Conservation (phyloP, 805 yeast species). For the Vanderwaltozyma verrucispora region DNA sequence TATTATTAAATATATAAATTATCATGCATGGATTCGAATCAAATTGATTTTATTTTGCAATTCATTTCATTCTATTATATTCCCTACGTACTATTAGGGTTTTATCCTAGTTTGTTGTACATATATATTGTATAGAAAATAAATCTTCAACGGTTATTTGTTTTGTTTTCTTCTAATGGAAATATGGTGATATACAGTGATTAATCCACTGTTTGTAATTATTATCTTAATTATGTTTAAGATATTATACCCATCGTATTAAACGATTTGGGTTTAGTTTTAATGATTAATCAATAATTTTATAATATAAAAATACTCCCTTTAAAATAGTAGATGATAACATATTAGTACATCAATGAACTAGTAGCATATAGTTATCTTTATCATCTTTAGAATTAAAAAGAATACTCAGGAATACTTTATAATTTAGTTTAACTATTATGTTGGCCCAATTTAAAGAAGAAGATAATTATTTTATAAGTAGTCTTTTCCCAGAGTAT, state of each 20-base stretch:
- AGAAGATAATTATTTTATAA: slow-evolving; percentile 20
- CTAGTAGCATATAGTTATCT: no score
- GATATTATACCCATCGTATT: no score
- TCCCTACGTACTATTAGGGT: neutral
- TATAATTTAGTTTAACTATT: neutral
- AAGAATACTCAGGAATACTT: no score
- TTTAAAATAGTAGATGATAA: no score
- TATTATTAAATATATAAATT: neutral
- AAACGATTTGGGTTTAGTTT: no score
- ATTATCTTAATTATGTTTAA: no score
- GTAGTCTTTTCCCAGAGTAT: slow-evolving; percentile 22
- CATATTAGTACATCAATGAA: no score
- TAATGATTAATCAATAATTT: no score
- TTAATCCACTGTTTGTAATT: no score
- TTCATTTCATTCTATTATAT: slow-evolving; percentile 2
- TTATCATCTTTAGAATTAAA: no score
- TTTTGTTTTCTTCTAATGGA: neutral
- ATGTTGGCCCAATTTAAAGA: slow-evolving; percentile 8
- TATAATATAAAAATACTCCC: no score
- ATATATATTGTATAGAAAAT: slow-evolving; percentile 1
- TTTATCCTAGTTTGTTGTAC: neutral
- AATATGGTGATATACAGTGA: no score
- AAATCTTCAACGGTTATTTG: slow-evolving; percentile 2
- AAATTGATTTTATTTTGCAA: neutral
- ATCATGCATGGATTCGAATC: slow-evolving; percentile 3